A percentile compares a stretch with the other conserved stretches of the same genome.
Evolutionary conservation across 257 asterid genomes (phyloP).

Genomic region (Misopates orontium): DNA sequence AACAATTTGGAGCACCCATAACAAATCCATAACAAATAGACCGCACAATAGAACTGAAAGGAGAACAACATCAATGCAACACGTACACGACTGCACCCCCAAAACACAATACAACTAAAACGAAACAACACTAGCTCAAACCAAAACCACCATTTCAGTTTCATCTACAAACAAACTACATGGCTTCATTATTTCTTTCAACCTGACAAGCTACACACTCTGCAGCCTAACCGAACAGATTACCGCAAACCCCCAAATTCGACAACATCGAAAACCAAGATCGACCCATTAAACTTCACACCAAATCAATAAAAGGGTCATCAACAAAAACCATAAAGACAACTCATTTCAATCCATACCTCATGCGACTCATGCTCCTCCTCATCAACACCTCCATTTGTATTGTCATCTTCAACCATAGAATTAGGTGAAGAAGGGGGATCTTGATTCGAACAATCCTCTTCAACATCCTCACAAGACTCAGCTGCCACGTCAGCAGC

Average conservation of each 20-base stretch:
- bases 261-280: conserved; percentile 25
- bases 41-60: too few species aligned
- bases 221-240: conserved; percentile 21
- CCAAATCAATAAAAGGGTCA: conserved; percentile 24
- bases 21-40: too few species aligned
- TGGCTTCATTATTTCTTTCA: background rate
- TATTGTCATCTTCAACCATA: conserved; percentile 40
- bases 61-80: too few species aligned
- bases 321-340: conserved; percentile 15
- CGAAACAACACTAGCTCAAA: too few species aligned
- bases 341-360: conserved; percentile 40
- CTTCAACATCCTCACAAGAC: conserved; percentile 33
- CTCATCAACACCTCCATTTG: conserved; percentile 42
- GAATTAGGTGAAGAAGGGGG: conserved; percentile 44
- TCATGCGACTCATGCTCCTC: conserved; percentile 45
- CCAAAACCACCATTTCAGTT: too few species aligned
- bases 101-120: too few species aligned
- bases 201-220: background rate
- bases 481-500: conserved; percentile 31
- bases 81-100: too few species aligned
- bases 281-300: conserved; percentile 31
- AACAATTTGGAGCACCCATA: too few species aligned
- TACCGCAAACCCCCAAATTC: conserved; percentile 22
- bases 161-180: too few species aligned
- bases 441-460: conserved; percentile 10